Percentiles rank a stretch among this genome's conserved stretches.
These are phyloP conservation scores for Flaveria trinervia DNA, from an alignment of 129 eudicot genomes.

Conservation along the genomic window DNA sequence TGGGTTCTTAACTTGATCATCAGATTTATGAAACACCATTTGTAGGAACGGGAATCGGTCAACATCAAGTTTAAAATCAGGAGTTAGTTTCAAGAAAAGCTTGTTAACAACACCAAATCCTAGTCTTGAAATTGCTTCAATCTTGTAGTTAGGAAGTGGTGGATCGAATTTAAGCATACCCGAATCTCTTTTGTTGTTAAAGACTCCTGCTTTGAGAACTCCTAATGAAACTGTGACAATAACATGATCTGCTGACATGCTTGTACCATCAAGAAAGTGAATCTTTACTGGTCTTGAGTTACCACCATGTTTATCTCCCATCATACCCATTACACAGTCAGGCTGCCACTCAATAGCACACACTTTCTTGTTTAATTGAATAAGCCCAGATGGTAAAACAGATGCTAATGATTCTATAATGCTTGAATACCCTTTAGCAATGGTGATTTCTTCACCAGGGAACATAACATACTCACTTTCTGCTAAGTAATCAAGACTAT, in stretches of 20 bases:
- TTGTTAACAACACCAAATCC: conserved; percentile 92
- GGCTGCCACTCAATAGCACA: conserved; percentile 63
- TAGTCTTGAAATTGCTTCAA: conserved; percentile 64
- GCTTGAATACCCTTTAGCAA: conserved; percentile 77
- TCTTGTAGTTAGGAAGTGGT: conserved; percentile 67
- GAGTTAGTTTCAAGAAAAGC: conserved; percentile 61
- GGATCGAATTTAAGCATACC: conserved; percentile 51
- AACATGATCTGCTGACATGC: conserved; percentile 74
- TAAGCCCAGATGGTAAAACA: conserved; percentile 56
- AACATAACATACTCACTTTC: conserved; percentile 76
- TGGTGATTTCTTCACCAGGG: conserved; percentile 86
- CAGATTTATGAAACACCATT: conserved; percentile 61
- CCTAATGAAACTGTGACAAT: conserved; percentile 89
- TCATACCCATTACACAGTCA: conserved; percentile 20
- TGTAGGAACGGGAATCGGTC: conserved; percentile 66
- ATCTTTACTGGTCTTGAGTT: conserved; percentile 58
- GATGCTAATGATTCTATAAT: conserved; percentile 73
- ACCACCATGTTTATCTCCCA: conserved; percentile 30
- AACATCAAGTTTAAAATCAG: conserved; percentile 34
- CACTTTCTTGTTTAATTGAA: conserved; percentile 69
- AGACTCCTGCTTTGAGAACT: conserved; percentile 68
- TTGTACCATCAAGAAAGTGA: conserved; percentile 74
- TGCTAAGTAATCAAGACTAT: conserved; percentile 63
- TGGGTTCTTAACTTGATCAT: conserved; percentile 42
- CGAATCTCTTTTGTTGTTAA: conserved; percentile 19